These are phyloP conservation scores for Ophiostoma sp. DNA, from an alignment of 2,329 filamentous ascomycete genomes.

Conservation along the genomic window DNA sequence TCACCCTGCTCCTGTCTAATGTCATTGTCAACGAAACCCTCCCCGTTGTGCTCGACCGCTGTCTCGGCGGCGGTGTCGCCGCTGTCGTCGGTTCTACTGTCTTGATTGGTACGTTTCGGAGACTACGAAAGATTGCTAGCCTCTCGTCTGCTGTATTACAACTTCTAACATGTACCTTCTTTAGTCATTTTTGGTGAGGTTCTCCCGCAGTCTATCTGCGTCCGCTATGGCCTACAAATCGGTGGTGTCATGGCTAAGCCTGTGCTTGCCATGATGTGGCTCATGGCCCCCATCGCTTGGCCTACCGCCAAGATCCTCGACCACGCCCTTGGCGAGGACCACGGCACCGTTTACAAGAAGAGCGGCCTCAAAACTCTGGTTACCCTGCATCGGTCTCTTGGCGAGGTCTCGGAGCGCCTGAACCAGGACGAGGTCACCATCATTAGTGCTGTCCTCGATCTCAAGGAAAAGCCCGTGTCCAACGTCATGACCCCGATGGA, in stretches of 20 bases:
- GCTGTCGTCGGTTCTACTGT: slow-evolving; percentile 90
- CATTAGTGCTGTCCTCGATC: slow-evolving; percentile 89
- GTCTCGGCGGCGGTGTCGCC: slow-evolving; percentile 87
- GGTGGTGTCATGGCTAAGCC: slow-evolving; percentile 89
- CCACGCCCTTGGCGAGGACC: slow-evolving; percentile 85
- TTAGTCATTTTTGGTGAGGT: slow-evolving; percentile 97
- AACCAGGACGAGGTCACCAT: slow-evolving; percentile 99
- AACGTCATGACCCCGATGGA: slow-evolving; percentile 98
- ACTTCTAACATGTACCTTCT: neutral
- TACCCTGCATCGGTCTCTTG: slow-evolving; percentile 86
- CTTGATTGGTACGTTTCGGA: slow-evolving; percentile 68
- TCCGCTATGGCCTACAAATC: slow-evolving; percentile 90
- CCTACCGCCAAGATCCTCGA: slow-evolving; percentile 94
- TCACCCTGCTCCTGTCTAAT: slow-evolving; percentile 88
- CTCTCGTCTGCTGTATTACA: no score
- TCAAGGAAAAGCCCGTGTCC: slow-evolving; percentile 93
- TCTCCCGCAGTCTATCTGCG: slow-evolving; percentile 91
- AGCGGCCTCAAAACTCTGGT: slow-evolving; percentile 94
- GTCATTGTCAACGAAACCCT: slow-evolving; percentile 97
- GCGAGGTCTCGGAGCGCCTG: slow-evolving; percentile 77
- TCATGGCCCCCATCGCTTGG: slow-evolving; percentile 85
- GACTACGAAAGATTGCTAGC: neutral
- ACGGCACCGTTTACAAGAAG: slow-evolving; percentile 97
- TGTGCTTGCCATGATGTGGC: slow-evolving; percentile 84
- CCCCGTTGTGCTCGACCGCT: slow-evolving; percentile 89